A percentile compares a stretch with the other conserved stretches of the same genome.
phyloP scores from a whole-genome alignment of 805 yeast genomes.

The Candida koratica region DNA sequence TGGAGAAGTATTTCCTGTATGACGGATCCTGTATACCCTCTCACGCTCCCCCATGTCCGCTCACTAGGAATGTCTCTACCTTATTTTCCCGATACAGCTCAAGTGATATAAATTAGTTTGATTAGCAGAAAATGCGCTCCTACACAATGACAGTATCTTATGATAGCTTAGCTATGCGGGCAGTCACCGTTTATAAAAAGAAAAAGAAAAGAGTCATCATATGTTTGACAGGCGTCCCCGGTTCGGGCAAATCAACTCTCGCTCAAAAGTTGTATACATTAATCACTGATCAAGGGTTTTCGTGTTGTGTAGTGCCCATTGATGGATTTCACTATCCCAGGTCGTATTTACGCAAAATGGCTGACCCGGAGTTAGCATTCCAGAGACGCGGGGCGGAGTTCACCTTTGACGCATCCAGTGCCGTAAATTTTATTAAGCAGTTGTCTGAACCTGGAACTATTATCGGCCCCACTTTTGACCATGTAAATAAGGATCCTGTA shows the following conservation, averaged over 20 bases:
- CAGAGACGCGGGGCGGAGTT: slow-evolving; percentile 77
- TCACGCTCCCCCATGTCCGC: background rate
- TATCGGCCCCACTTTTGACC: slow-evolving; percentile 70
- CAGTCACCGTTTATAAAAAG: slow-evolving; percentile 1
- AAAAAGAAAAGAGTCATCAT: slow-evolving; percentile 47
- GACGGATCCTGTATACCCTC: background rate
- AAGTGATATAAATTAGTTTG: no score
- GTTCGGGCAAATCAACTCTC: slow-evolving; percentile 78
- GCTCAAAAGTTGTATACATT: slow-evolving; percentile 43
- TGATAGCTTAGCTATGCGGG: slow-evolving; percentile 4
- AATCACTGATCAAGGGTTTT: slow-evolving; percentile 15
- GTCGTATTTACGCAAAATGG: slow-evolving; percentile 33
- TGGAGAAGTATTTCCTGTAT: slow-evolving; percentile 1
- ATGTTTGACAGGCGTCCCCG: slow-evolving; percentile 74
- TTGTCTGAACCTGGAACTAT: slow-evolving; percentile 31
- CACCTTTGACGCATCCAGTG: slow-evolving; percentile 64
- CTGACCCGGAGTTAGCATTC: slow-evolving; percentile 55
- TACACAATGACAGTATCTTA: slow-evolving; percentile 2
- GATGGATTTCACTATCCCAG: slow-evolving; percentile 40
- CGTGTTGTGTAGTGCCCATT: slow-evolving; percentile 30
- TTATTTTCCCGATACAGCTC: no score
- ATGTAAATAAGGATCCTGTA: slow-evolving; percentile 67
- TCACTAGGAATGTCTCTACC: background rate
- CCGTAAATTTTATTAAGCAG: slow-evolving; percentile 22
- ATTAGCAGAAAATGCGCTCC: no score